These are phyloP conservation scores for Geotrichum bryndzae DNA, from an alignment of 1,139 yeast genomes.

Conservation along the genomic window DNA sequence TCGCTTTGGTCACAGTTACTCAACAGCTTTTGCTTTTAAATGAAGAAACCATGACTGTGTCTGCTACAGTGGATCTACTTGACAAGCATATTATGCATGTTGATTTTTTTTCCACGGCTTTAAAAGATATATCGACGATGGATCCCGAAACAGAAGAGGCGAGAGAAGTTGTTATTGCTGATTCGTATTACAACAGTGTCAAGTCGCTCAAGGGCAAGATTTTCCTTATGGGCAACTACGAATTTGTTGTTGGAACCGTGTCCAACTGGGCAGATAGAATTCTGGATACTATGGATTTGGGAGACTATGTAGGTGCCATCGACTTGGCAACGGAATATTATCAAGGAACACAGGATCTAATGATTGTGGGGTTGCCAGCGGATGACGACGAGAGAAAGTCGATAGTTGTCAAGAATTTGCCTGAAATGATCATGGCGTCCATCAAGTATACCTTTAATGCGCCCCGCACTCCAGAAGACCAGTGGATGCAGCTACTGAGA, in stretches of 20 bases:
- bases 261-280: constrained; percentile 72
- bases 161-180: constrained; percentile 31
- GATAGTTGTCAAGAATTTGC: constrained; percentile 50
- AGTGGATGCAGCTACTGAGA: constrained; percentile 18
- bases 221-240: constrained; percentile 47
- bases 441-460: constrained; percentile 39
- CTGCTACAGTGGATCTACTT: constrained; percentile 42
- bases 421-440: constrained; percentile 52
- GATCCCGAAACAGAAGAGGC: constrained; percentile 18
- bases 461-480: constrained; percentile 1
- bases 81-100: constrained; percentile 42
- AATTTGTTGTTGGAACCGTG: constrained; percentile 50
- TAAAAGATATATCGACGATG: constrained; percentile 26
- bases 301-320: constrained; percentile 52
- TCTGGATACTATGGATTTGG: constrained; percentile 43
- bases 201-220: constrained; percentile 42
- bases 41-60: constrained; percentile 36
- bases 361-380: constrained; percentile 50
- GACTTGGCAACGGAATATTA: constrained; percentile 51
- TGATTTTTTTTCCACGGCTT: constrained; percentile 33
- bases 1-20: constrained; percentile 48
- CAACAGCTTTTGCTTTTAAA: constrained; percentile 44
- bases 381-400: constrained; percentile 41
- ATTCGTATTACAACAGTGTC: constrained; percentile 37
- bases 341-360: constrained; percentile 44